A percentile compares a stretch with the other conserved stretches of the same genome.
Conservation (phyloP, 2,329 filamentous ascomycete genomes). For the Graphiopsis chlorocephala region DNA sequence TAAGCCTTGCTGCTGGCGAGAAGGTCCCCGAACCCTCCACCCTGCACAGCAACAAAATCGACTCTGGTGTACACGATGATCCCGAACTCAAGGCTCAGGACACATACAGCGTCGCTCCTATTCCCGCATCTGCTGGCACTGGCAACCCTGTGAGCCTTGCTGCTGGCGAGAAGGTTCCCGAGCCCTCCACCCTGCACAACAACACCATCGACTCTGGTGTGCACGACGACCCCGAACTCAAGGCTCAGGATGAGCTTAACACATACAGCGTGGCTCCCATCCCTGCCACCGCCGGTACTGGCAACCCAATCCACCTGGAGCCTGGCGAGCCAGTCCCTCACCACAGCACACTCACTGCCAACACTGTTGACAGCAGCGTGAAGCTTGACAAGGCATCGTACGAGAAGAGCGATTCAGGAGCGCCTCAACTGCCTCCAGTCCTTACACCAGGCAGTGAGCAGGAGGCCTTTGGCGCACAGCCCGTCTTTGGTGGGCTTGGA, state of each 20-base stretch:
- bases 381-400: slow-evolving; percentile 80
- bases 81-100: slow-evolving; percentile 51
- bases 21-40: slow-evolving; percentile 68
- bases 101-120: slow-evolving; percentile 55
- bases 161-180: slow-evolving; percentile 79
- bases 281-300: slow-evolving; percentile 55
- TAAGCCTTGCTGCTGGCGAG: slow-evolving; percentile 74
- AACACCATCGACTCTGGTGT: slow-evolving; percentile 67
- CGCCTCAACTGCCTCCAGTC: slow-evolving; percentile 45
- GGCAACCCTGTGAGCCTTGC: slow-evolving; percentile 78
- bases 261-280: slow-evolving; percentile 56
- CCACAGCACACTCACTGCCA: slow-evolving; percentile 59
- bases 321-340: slow-evolving; percentile 81
- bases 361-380: slow-evolving; percentile 66
- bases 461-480: slow-evolving; percentile 35
- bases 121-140: slow-evolving; percentile 55
- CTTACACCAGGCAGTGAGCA: slow-evolving; percentile 45
- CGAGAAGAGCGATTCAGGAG: slow-evolving; percentile 67
- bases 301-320: slow-evolving; percentile 76
- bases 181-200: slow-evolving; percentile 58
- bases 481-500: slow-evolving; percentile 49
- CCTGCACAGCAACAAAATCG: slow-evolving; percentile 67
- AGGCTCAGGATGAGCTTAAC: slow-evolving; percentile 22
- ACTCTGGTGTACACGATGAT: slow-evolving; percentile 63
- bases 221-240: slow-evolving; percentile 65